These are phyloP conservation scores for Alternaria consortialis DNA, from an alignment of 2,329 filamentous ascomycete species.

Conservation along the genomic window DNA sequence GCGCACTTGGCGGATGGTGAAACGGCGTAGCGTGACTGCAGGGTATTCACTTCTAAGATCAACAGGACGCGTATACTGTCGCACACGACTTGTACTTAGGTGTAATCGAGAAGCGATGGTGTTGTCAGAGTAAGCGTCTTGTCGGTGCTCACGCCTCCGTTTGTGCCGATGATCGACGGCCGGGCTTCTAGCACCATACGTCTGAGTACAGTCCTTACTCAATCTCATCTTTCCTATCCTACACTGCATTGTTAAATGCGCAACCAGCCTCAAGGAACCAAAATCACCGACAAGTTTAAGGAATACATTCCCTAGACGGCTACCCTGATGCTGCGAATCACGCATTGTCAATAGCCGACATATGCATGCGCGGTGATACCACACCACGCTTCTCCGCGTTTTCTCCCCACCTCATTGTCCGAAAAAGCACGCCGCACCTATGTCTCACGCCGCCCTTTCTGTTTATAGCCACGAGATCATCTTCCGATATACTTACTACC, in stretches of 20 bases:
- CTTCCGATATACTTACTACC: background rate
- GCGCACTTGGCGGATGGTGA: background rate
- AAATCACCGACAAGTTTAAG: rapidly evolving
- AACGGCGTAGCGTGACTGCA: background rate
- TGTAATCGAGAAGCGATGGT: background rate
- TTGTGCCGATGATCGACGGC: constrained; percentile 15
- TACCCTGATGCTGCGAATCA: background rate
- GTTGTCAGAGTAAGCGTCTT: constrained; percentile 8
- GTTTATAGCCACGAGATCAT: constrained; percentile 1
- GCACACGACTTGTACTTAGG: background rate
- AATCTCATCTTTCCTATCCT: background rate
- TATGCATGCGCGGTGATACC: constrained; percentile 9
- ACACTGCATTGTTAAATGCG: background rate
- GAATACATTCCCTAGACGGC: too few relatives aligned
- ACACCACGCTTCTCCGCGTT: constrained; percentile 20
- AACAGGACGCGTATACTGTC: background rate
- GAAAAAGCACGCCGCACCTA: constrained; percentile 14
- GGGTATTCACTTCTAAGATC: background rate
- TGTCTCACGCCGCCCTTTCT: constrained; percentile 7
- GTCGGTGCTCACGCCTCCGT: constrained; percentile 10
- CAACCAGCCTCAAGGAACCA: background rate
- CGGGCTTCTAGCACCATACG: constrained; percentile 3
- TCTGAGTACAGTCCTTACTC: background rate
- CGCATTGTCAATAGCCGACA: constrained; percentile 5
- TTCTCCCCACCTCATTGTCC: constrained; percentile 33